Conservation (phyloP, 495 filamentous ascomycete genomes). For the Poronia punctata region DNA sequence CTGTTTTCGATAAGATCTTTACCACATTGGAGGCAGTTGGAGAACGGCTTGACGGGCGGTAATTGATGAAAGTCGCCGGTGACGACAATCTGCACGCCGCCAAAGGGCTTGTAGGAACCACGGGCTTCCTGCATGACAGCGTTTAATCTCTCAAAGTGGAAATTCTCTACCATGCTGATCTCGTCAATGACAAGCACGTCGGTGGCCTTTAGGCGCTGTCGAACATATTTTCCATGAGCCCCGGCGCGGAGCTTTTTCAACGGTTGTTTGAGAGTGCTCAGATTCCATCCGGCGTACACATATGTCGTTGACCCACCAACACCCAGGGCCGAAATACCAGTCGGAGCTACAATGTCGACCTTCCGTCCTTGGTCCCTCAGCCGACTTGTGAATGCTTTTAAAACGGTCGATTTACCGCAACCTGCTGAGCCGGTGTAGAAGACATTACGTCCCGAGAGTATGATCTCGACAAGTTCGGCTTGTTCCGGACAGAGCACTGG, state of each 20-base stretch:
- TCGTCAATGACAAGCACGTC: slow-evolving; percentile 44
- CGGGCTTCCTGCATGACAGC: slow-evolving; percentile 38
- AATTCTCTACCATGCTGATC: slow-evolving; percentile 48
- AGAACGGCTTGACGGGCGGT: slow-evolving; percentile 77
- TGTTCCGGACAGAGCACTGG: slow-evolving; percentile 37
- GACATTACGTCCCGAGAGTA: slow-evolving; percentile 44
- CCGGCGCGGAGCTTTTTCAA: slow-evolving; percentile 8
- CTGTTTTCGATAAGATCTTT: slow-evolving; percentile 63
- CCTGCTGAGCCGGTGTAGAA: slow-evolving; percentile 60
- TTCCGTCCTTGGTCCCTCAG: slow-evolving; percentile 24
- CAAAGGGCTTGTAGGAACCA: slow-evolving; percentile 63
- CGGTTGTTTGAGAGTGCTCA: slow-evolving; percentile 21
- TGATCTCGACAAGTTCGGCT: slow-evolving; percentile 38
- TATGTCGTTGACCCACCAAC: slow-evolving; percentile 48
- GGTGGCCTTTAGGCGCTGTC: slow-evolving; percentile 27
- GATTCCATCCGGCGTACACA: slow-evolving; percentile 49
- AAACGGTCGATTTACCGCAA: slow-evolving; percentile 52
- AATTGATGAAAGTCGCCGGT: slow-evolving; percentile 97
- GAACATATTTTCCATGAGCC: background rate
- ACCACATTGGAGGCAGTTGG: slow-evolving; percentile 71
- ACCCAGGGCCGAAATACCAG: slow-evolving; percentile 47
- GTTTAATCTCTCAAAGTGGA: slow-evolving; percentile 49
- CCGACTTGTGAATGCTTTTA: slow-evolving; percentile 39
- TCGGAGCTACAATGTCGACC: slow-evolving; percentile 51
- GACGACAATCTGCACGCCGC: slow-evolving; percentile 86